Evolutionary conservation across 2,329 filamentous ascomycete species (phyloP).

Genomic region (Sarocladium kiliense): DNA sequence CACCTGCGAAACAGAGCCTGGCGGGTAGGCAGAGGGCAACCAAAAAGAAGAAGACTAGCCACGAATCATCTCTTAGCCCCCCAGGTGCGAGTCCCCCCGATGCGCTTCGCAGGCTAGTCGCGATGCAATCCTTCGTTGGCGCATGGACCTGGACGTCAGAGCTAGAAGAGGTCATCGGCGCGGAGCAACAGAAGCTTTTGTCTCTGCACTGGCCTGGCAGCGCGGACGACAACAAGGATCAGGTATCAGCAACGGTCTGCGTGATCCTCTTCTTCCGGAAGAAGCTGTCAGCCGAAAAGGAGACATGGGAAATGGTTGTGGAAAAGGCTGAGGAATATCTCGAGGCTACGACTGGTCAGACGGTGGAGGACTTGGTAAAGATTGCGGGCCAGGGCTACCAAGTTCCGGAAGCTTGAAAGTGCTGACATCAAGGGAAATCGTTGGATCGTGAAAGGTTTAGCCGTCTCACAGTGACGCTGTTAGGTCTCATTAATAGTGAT

Average conservation of each 20-base stretch:
- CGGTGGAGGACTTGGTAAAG: neutral
- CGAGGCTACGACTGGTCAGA: conserved; percentile 3
- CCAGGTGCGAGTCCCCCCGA: neutral
- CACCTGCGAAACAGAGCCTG: too few relatives aligned
- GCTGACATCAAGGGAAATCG: neutral
- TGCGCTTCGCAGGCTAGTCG: conserved; percentile 34
- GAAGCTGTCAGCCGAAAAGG: conserved; percentile 38
- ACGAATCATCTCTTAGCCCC: neutral
- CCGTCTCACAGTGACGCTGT: too few relatives aligned
- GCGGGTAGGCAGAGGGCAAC: too few relatives aligned
- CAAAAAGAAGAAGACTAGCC: conserved; percentile 6
- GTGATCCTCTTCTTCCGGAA: conserved; percentile 34
- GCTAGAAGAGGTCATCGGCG: conserved; percentile 23
- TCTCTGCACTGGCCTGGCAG: conserved; percentile 11
- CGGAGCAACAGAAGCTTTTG: conserved; percentile 10
- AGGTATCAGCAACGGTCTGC: conserved; percentile 23
- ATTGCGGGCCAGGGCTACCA: neutral
- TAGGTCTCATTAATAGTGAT: too few relatives aligned
- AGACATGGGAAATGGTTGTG: conserved; percentile 60
- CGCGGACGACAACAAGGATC: neutral
- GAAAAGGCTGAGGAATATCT: conserved; percentile 55
- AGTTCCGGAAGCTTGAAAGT: neutral
- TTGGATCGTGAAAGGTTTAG: too few relatives aligned
- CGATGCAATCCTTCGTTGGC: conserved; percentile 39
- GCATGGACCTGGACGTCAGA: conserved; percentile 23